Percentiles rank a stretch among this genome's conserved stretches.
Evolutionary conservation across 1,284 basidiomycete species (phyloP).

Genomic region (Irpex lacteus): DNA sequence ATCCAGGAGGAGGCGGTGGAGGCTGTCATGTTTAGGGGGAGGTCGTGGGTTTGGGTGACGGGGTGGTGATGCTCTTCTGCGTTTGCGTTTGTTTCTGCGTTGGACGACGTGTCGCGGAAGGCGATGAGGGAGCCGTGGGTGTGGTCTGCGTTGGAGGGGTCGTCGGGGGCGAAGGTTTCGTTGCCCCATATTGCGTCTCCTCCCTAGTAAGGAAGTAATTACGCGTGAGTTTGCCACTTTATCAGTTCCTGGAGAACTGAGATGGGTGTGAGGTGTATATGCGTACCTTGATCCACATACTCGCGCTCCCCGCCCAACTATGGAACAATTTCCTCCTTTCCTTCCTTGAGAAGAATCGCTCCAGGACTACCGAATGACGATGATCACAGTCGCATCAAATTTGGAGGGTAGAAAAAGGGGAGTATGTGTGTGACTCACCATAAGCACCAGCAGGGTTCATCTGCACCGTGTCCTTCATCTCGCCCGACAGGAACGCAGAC

Average conservation of each 20-base stretch:
- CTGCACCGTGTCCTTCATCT: slow-evolving; percentile 96
- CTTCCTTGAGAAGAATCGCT: slow-evolving; percentile 85
- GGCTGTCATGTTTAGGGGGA: slow-evolving; percentile 73
- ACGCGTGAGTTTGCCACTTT: no score
- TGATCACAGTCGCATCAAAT: no score
- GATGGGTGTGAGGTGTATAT: not conserved
- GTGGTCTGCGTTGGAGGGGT: slow-evolving; percentile 57
- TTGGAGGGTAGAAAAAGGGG: no score
- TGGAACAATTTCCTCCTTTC: slow-evolving; percentile 92
- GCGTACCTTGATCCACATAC: slow-evolving; percentile 86
- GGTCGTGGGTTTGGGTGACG: not conserved
- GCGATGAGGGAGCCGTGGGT: slow-evolving; percentile 83
- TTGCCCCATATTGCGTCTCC: slow-evolving; percentile 93
- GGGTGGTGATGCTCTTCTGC: no score
- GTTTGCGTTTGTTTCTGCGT: no score
- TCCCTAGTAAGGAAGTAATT: slow-evolving; percentile 47
- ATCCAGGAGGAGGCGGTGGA: slow-evolving; percentile 79
- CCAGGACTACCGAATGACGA: slow-evolving; percentile 58
- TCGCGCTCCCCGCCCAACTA: slow-evolving; percentile 93
- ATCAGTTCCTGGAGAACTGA: no score
- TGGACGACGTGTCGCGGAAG: slow-evolving; percentile 48
- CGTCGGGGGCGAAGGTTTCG: slow-evolving; percentile 72
- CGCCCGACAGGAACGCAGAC: slow-evolving; percentile 91
- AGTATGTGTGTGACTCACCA: slow-evolving; percentile 37
- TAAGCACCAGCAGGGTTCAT: slow-evolving; percentile 85